Conservation (phyloP, 169 alveolate genomes). For the Eimeria sp. region DNA sequence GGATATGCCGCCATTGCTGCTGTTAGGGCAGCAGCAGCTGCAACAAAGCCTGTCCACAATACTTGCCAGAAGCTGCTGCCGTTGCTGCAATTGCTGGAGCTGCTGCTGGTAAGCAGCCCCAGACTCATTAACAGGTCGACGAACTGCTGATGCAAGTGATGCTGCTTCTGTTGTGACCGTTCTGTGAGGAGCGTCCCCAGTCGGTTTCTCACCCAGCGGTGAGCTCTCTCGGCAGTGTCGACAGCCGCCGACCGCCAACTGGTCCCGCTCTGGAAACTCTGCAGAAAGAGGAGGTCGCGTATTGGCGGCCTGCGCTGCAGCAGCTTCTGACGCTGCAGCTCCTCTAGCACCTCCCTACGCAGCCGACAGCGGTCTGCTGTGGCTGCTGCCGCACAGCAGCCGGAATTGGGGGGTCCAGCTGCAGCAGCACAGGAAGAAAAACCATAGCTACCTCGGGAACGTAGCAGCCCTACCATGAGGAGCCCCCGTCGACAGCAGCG, state of each 20-base stretch:
- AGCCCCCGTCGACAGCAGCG: neutral
- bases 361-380: neutral
- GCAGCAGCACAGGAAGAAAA: neutral
- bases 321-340: slow-evolving; percentile 32
- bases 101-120: neutral
- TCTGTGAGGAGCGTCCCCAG: neutral
- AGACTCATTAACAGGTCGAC: neutral
- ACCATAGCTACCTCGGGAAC: slow-evolving; percentile 1
- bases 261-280: neutral
- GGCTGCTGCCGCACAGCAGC: slow-evolving; percentile 1
- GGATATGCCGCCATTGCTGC: slow-evolving; percentile 11
- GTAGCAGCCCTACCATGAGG: slow-evolving; percentile 2
- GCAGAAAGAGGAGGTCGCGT: neutral
- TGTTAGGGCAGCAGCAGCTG: slow-evolving; percentile 41
- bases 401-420: slow-evolving; percentile 5
- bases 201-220: slow-evolving; percentile 7
- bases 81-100: neutral
- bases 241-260: slow-evolving; percentile 27
- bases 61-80: neutral
- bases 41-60: slow-evolving; percentile 30
- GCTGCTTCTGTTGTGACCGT: neutral
- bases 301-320: neutral
- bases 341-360: slow-evolving; percentile 10
- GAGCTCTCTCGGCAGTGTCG: slow-evolving; percentile 12
- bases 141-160: neutral